A percentile compares a stretch with the other conserved stretches of the same genome.
Conservation (phyloP, 768 basidiomycete genomes). For the Podaxis mareebaensis region DNA sequence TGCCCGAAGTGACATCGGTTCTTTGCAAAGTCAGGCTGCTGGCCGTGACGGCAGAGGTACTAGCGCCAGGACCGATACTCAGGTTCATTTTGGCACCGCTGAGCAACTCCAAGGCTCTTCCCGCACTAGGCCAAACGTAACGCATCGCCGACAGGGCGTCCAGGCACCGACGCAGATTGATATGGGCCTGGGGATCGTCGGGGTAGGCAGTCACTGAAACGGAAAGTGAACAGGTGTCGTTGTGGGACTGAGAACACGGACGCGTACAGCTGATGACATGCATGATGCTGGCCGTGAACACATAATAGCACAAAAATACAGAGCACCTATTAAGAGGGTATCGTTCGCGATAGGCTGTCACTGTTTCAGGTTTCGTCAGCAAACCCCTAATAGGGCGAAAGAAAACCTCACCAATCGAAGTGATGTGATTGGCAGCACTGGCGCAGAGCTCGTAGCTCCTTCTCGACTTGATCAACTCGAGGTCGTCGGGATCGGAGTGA, state of each 20-base stretch:
- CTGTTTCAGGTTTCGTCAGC: conserved; percentile 29
- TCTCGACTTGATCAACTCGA: conserved; percentile 56
- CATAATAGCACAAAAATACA: conserved; percentile 75
- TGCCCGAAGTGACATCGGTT: conserved; percentile 15
- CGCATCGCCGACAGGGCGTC: conserved; percentile 65
- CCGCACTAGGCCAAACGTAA: conserved; percentile 75
- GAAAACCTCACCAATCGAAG: conserved; percentile 54
- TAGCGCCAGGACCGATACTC: conserved; percentile 21
- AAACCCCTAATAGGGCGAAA: background rate
- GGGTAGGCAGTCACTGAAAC: conserved; percentile 61
- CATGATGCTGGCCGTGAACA: conserved; percentile 81
- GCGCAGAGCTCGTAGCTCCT: conserved; percentile 75
- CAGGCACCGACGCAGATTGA: conserved; percentile 68
- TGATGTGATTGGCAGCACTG: conserved; percentile 78
- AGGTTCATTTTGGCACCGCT: conserved; percentile 56
- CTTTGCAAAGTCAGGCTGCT: background rate
- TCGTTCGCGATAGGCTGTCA: conserved; percentile 59
- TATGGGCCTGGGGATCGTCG: conserved; percentile 65
- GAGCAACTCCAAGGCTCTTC: conserved; percentile 71
- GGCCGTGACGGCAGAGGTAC: conserved; percentile 18
- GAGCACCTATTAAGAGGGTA: conserved; percentile 62
- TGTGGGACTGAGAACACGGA: background rate
- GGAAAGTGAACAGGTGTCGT: conserved; percentile 1
- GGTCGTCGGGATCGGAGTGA: conserved; percentile 45
- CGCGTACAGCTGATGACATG: conserved; percentile 71